Evolutionary conservation across 1,284 basidiomycete genomes (phyloP).

Genomic region (Exobasidium cylindrosporum): DNA sequence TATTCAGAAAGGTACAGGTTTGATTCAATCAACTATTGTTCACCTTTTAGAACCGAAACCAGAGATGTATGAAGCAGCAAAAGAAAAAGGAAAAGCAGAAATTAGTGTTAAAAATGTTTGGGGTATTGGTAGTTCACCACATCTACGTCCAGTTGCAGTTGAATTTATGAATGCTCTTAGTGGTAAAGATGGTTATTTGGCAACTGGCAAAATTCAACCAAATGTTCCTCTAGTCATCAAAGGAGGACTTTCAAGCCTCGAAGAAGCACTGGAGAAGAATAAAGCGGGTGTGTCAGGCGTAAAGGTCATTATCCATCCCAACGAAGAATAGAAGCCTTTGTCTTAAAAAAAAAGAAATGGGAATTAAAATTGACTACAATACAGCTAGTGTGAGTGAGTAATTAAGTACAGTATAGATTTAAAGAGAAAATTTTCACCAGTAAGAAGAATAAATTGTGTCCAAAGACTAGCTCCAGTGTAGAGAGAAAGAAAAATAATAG

Average conservation of each 20-base stretch:
- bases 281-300: conserved; percentile 34
- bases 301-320: conserved; percentile 33
- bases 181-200: conserved; percentile 34
- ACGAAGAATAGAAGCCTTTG: too few species aligned
- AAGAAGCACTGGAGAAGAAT: conserved; percentile 32
- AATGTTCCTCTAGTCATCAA: conserved; percentile 29
- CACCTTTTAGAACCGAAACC: neutral
- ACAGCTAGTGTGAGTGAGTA: neutral
- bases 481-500: too few species aligned
- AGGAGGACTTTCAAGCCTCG: conserved; percentile 27
- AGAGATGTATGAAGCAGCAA: neutral
- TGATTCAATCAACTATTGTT: neutral
- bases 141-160: conserved; percentile 21
- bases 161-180: conserved; percentile 27
- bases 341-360: neutral
- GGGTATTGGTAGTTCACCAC: conserved; percentile 22
- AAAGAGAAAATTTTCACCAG: neutral
- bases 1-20: neutral
- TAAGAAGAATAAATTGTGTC: neutral
- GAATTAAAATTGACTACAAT: neutral
- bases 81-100: conserved; percentile 6
- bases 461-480: too few species aligned
- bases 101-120: conserved; percentile 19
- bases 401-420: neutral
- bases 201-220: conserved; percentile 22